Evolutionary conservation across 202 grass and related monocot species (phyloP), one percentile per base, ranked within the genome.

Genomic region (Hordeum pubiflorum): DNA sequence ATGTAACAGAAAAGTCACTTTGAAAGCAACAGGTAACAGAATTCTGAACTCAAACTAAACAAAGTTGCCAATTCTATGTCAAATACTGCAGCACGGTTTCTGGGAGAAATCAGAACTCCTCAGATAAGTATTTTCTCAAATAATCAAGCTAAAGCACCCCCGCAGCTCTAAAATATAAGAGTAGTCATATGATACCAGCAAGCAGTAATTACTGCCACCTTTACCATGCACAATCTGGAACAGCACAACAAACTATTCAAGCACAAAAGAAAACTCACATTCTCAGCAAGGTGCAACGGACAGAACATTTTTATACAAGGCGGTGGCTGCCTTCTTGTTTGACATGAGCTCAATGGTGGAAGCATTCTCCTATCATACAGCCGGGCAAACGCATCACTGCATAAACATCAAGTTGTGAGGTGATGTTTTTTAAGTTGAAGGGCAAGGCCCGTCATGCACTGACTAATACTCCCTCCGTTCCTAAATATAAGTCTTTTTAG

Each of bases 351-450:
- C 81, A 93, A 84, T 63, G 90, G 80, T 0, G 92, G 88, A 83
- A 98, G 88, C 92, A 98, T 95, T 88, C 95, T 98, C 71, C 95
- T 86, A 89, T 98, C 95, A 12, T 95, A 98, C 36, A 98, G 62
- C 27, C 95, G 90, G 57, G 86, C 88, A 91, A 98, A 94, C 38
- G 89, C 87, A 79, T 98, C 95, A 7, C 95, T 98, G 80, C 60
- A 86, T 34, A 82, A 76, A 72, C 37, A 86, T 85, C 73, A 89
- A 71, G 13, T 63, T 66, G 1, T 34, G 70, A 38, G 77, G 10
- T 41, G 6, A 9, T 77, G 60, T 40, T 80, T 77, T 68, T 88
- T 48, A 67, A 65, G 32, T 58, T 52, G 32, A 84, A 52, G 63
- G 58, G 61, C 10, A 66, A 83, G 29, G 52, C 9, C 39, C 33